These are phyloP conservation scores for Ganoderma boninense DNA, from an alignment of 1,284 basidiomycete species.

Conservation along the genomic window DNA sequence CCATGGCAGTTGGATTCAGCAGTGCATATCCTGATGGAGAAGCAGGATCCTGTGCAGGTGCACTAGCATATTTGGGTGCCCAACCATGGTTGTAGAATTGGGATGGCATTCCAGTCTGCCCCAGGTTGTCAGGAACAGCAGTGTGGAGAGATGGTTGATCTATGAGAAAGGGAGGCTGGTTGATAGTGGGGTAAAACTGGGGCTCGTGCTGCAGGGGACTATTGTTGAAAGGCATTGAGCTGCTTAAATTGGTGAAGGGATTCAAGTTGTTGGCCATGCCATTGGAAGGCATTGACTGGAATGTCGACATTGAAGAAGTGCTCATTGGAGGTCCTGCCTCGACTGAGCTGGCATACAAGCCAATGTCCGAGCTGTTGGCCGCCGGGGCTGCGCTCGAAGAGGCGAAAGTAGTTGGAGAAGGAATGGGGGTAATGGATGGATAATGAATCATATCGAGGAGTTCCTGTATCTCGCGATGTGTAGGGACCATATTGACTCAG, in stretches of 20 bases:
- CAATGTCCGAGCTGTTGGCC: too few species aligned
- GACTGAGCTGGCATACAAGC: not conserved
- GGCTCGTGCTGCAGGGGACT: not conserved
- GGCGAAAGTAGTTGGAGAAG: not conserved
- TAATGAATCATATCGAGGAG: not conserved
- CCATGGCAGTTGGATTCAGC: not conserved
- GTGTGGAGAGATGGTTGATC: not conserved
- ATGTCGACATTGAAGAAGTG: not conserved
- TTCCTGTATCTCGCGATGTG: not conserved
- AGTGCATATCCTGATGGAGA: not conserved
- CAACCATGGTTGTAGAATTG: not conserved
- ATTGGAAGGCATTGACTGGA: not conserved
- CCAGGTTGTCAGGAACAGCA: not conserved
- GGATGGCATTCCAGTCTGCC: not conserved
- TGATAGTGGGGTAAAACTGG: not conserved
- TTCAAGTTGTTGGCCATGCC: not conserved
- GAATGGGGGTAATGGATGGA: not conserved
- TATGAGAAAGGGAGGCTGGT: not conserved
- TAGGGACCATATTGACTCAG: not conserved
- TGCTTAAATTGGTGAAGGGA: not conserved
- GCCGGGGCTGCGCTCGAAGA: not conserved
- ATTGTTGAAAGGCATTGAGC: not conserved
- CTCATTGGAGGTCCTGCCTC: not conserved
- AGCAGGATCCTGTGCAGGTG: not conserved
- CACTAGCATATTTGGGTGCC: not conserved